Evolutionary conservation across 306 rosid genomes (phyloP).

Genomic region (Vigna angularis): DNA sequence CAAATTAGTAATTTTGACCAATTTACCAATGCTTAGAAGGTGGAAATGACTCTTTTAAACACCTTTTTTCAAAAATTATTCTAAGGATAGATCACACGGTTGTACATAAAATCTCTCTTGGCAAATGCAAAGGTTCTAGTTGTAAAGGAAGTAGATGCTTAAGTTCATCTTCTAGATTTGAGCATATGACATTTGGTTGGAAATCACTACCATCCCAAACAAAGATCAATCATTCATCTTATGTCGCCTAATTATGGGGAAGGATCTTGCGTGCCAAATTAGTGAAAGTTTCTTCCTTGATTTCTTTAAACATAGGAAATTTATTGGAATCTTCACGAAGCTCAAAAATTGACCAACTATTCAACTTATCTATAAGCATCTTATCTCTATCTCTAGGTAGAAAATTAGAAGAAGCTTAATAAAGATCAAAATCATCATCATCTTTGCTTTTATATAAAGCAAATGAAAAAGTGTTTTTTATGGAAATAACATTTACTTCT

Average conservation of each 20-base stretch:
- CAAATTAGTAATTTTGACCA: conserved; percentile 66
- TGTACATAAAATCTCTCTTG: conserved; percentile 59
- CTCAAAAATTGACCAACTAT: no score
- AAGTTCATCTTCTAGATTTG: conserved; percentile 62
- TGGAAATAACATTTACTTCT: conserved; percentile 57
- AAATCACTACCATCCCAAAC: conserved; percentile 89
- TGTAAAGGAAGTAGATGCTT: conserved; percentile 58
- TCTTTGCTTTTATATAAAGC: conserved; percentile 65
- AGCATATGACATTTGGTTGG: conserved; percentile 50
- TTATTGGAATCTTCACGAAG: conserved; percentile 37
- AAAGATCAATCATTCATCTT: conserved; percentile 53
- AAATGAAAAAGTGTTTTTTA: conserved; percentile 62
- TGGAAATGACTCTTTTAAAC: conserved; percentile 43
- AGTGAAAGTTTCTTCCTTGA: conserved; percentile 43
- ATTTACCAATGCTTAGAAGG: conserved; percentile 50
- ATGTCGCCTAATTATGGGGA: conserved; percentile 48
- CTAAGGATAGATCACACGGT: conserved; percentile 60
- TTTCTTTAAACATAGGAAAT: conserved; percentile 53
- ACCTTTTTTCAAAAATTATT: conserved; percentile 47
- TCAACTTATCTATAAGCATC: neutral
- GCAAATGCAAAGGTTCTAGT: conserved; percentile 42
- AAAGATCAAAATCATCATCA: conserved; percentile 53
- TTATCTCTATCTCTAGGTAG: conserved; percentile 49
- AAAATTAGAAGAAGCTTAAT: conserved; percentile 56
- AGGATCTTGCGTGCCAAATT: conserved; percentile 79